Percentiles rank a stretch among this genome's conserved stretches.
Conservation (phyloP, 73 alveolate species). For the Blepharisma stoltei region DNA sequence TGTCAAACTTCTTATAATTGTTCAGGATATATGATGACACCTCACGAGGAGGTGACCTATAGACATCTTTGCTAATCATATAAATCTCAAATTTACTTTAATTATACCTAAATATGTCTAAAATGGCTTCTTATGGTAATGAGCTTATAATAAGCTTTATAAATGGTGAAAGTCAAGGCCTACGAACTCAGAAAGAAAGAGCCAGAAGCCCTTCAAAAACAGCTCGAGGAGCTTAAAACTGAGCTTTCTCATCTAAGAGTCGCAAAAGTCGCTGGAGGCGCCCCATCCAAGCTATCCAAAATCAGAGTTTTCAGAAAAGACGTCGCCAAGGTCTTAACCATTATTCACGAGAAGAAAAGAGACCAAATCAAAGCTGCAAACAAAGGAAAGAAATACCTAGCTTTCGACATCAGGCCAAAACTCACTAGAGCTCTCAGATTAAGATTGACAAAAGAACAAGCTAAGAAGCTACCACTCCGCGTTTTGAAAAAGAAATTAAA, state of each 20-base stretch:
- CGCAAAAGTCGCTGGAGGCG: constrained; percentile 80
- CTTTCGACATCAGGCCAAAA: constrained; percentile 80
- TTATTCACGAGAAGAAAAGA: constrained; percentile 80
- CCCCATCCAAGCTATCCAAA: constrained; percentile 68
- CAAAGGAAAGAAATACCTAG: constrained; percentile 63
- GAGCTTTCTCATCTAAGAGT: constrained; percentile 73
- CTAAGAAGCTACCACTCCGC: constrained; percentile 58
- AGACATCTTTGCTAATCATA: no score
- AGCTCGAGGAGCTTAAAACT: constrained; percentile 38
- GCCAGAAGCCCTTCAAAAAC: constrained; percentile 41
- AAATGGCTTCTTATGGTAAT: no score
- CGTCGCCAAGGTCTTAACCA: constrained; percentile 83
- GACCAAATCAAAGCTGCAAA: constrained; percentile 60
- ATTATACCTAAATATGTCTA: no score
- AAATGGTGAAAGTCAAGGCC: constrained; percentile 65
- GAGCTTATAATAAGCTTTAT: not conserved
- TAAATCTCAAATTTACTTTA: no score
- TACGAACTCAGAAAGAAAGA: constrained; percentile 67
- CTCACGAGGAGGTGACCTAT: no score
- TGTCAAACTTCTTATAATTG: no score
- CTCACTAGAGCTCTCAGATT: constrained; percentile 80
- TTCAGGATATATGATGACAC: no score
- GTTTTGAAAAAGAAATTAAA: constrained; percentile 67
- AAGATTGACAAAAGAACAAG: constrained; percentile 72
- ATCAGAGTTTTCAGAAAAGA: constrained; percentile 80